phyloP scores from a whole-genome alignment of 169 alveolate species.

The Babesia ovata region DNA sequence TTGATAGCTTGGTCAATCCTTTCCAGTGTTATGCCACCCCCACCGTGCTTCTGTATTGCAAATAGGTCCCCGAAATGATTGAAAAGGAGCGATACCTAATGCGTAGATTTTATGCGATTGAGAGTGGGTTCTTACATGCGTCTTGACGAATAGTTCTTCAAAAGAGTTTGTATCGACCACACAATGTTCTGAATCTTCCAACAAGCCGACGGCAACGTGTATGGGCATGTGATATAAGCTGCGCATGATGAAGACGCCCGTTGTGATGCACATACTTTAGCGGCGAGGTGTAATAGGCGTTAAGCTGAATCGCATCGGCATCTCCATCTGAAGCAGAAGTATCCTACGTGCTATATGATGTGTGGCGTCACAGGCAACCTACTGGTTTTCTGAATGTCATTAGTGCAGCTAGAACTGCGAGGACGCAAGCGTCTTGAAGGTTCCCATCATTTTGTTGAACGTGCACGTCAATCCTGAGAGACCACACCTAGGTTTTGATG shows the following conservation, averaged over 20 bases:
- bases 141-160: slow-evolving; percentile 26
- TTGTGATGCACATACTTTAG: neutral
- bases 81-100: slow-evolving; percentile 27
- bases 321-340: neutral
- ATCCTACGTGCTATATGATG: neutral
- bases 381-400: slow-evolving; percentile 61
- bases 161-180: slow-evolving; percentile 40
- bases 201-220: slow-evolving; percentile 1
- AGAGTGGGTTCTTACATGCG: slow-evolving; percentile 12
- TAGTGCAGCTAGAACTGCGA: slow-evolving; percentile 65
- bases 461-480: slow-evolving; percentile 61
- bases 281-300: slow-evolving; percentile 10
- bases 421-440: slow-evolving; percentile 59
- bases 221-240: slow-evolving; percentile 52
- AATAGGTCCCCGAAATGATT: slow-evolving; percentile 60
- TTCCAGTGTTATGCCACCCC: slow-evolving; percentile 15
- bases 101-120: neutral
- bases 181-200: slow-evolving; percentile 3
- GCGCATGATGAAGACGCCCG: neutral
- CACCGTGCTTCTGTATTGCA: slow-evolving; percentile 41
- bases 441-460: slow-evolving; percentile 73
- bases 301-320: neutral
- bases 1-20: slow-evolving; percentile 15
- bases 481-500: slow-evolving; percentile 61
- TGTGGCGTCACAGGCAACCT: neutral